Conservation (phyloP, 169 alveolate species). For the Sarcocystis neurona region DNA sequence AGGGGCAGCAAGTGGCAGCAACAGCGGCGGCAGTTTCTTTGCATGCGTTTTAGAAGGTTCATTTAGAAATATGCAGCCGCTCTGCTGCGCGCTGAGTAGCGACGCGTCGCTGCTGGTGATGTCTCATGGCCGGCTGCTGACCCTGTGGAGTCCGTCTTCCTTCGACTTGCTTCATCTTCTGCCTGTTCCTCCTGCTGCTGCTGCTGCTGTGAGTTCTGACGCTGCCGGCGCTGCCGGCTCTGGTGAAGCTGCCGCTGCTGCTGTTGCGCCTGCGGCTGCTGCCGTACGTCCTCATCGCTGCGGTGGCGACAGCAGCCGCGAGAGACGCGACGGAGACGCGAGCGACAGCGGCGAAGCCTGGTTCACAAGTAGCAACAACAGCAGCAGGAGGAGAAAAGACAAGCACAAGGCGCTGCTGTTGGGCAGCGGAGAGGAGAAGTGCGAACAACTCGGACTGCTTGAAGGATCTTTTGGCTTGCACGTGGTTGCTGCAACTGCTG, state of each 20-base stretch:
- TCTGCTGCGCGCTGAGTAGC: background rate
- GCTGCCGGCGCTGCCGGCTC: background rate
- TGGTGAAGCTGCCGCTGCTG: constrained; percentile 10
- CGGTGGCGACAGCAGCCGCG: background rate
- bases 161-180: background rate
- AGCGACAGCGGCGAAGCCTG: background rate
- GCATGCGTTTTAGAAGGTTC: constrained; percentile 22
- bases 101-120: constrained; percentile 51
- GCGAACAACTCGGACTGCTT: background rate
- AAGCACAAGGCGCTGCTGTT: background rate
- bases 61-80: constrained; percentile 7
- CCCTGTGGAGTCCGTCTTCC: constrained; percentile 36
- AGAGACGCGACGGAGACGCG: background rate
- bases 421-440: background rate
- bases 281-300: too few species aligned
- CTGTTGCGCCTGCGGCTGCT: too few species aligned
- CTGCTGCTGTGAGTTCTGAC: background rate
- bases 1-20: background rate
- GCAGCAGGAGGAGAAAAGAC: background rate
- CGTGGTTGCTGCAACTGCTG: constrained; percentile 4
- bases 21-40: background rate
- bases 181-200: background rate
- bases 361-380: too few species aligned
- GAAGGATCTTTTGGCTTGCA: constrained; percentile 2
- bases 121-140: constrained; percentile 16